Evolutionary conservation across 352 stramenopile species (phyloP), one percentile per base, ranked within the genome.

Genomic region (Peronosclerospora sorghi): DNA sequence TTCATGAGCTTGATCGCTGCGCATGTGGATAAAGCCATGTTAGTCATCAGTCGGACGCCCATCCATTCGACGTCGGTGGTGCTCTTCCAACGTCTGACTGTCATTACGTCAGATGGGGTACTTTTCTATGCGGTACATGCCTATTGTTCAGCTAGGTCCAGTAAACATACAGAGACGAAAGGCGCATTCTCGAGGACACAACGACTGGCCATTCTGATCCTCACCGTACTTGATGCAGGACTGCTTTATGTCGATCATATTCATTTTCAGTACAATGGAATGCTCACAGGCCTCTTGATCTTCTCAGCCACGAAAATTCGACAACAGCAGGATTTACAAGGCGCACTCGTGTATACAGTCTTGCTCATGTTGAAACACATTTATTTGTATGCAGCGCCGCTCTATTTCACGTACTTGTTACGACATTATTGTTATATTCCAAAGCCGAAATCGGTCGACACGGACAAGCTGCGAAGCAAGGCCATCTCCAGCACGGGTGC

Each of bases 181-280:
- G 63, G 63, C 51, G 66, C 68, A 1, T 86, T 81, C 49, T 78
- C 68, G 10, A 53, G 45, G 20, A 60, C 66, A 29, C 89, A 89
- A 51, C 48, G 67, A 5, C 48, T 80, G 9, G 65, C 81, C 6
- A 57, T 95, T 32, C 68, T 96, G 63, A 39, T 91, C 9, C 58
- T 98, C 17, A 89, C 95, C 28, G 64, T 95, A 21, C 71, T 97
- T 14, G 95, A 97, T 66, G 77, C 91, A 4, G 92, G 87, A 2
- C 60, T 99, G 27, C 60, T 99, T 6, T 86, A 96, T 54, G 76
- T 99, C 26, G 96, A 99, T 70, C 94, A 98, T 70, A 92, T 99
- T 29, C 96, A 99, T 65, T 99, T 99, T 73, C 95, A 99, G 63
- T 99, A 99, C 77, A 99, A 99, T 59, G 94, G 94, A 10, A 93